These are phyloP conservation scores for Arabis hirsuta DNA, from an alignment of 345 rosid genomes.

Conservation along the genomic window DNA sequence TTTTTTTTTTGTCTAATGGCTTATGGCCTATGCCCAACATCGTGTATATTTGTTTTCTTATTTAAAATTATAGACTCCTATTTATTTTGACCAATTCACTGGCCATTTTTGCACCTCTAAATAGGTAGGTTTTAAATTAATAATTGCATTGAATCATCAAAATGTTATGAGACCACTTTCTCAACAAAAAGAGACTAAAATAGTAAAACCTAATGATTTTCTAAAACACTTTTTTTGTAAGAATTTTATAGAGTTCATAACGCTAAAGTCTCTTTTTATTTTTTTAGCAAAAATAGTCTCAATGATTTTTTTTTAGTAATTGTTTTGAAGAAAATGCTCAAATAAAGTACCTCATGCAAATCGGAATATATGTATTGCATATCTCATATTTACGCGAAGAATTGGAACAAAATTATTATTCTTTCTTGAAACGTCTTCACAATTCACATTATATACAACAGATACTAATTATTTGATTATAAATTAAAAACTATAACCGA, in stretches of 20 bases:
- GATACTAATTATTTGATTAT: neutral
- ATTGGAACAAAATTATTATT: slow-evolving; percentile 28
- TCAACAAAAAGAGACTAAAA: no score
- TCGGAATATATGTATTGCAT: slow-evolving; percentile 31
- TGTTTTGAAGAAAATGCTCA: neutral
- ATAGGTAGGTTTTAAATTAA: slow-evolving; percentile 1
- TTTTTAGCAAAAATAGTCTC: neutral
- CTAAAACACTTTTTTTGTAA: slow-evolving; percentile 21
- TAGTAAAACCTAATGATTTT: slow-evolving; percentile 37
- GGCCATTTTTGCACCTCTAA: neutral
- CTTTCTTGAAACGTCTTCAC: slow-evolving; percentile 17
- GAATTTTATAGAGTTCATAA: slow-evolving; percentile 22
- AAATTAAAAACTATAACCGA: neutral
- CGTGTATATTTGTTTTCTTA: slow-evolving; percentile 14
- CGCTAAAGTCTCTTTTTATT: neutral
- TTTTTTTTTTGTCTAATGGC: no score
- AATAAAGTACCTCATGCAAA: neutral
- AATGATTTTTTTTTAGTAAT: neutral
- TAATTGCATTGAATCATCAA: slow-evolving; percentile 5
- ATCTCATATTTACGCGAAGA: slow-evolving; percentile 16
- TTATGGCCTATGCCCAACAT: no score
- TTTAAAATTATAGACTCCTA: neutral
- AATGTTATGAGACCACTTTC: slow-evolving; percentile 9
- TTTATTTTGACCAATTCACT: slow-evolving; percentile 13
- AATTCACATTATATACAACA: slow-evolving; percentile 23